Base-by-base conservation (phyloP, 805 yeast species). In the Saccharomycopsis capsularis region DNA sequence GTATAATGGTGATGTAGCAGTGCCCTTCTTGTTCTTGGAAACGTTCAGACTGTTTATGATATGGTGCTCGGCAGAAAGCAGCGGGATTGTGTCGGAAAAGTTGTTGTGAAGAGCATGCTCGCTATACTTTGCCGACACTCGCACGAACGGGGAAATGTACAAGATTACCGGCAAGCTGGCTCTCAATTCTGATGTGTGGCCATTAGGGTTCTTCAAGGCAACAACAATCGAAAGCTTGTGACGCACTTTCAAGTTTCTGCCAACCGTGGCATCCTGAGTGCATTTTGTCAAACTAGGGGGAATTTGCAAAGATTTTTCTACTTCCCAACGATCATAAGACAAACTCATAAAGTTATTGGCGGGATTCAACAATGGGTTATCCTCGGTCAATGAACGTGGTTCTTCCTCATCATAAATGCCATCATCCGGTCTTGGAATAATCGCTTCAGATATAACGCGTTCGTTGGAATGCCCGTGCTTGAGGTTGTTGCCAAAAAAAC, bases 141-240 rank as follows among this genome's bases (percentile, higher is more conserved):
- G 76, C 3, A 93, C 85, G 62, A 85, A 85, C 4, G 98, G 97
- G 3, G 83, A 76, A 23, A 88, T 82, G 63, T 83, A 86, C 30
- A 87, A 63, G 25, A 74, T 76, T 3, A 91, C 71, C 0, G 98
- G 98, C 54, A 91, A 69, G 0, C 96, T 83, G 0, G 97, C 97
- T 29, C 98, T 72, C 44, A 91, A 70, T 63, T 90, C 97, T 0
- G 96, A 87, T 2, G 83, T 81, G 61, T 91, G 98, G 2, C 96
- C 96, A 63, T 89, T 97, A 0, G 95, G 84, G 61, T 93, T 91
- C 37, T 79, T 65, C 55, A 93, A 71, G 1, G 87, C 83, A 50
- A 93, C 78, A 7, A 78, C 80, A 61, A 90, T 86, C 59, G 87
- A 84, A 49, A 93, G 66, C 66, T 89, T 90, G 67, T 93, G 99